Evolutionary conservation across 495 filamentous ascomycete genomes (phyloP).

Genomic region (Daldinia loculata): DNA sequence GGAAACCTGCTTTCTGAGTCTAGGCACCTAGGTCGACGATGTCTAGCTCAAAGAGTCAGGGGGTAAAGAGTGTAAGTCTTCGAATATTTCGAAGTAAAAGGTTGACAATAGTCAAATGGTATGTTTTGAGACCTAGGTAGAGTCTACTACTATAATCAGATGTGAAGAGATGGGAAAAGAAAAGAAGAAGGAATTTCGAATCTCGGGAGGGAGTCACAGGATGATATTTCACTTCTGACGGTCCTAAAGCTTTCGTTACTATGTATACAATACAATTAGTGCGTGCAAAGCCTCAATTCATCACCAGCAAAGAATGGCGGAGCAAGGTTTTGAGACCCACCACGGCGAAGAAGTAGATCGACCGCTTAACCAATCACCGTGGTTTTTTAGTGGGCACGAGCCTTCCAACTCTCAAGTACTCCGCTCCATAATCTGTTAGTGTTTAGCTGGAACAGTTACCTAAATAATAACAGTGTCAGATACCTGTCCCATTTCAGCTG

Average conservation of each 20-base stretch:
- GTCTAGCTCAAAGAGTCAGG: constrained; percentile 35
- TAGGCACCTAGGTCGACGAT: constrained; percentile 30
- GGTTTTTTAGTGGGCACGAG: neutral
- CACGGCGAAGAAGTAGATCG: constrained; percentile 33
- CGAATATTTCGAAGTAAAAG: constrained; percentile 1
- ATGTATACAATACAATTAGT: constrained; percentile 23
- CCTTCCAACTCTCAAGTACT: constrained; percentile 15
- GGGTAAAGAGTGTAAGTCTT: constrained; percentile 35
- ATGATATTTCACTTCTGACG: constrained; percentile 58
- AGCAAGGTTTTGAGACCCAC: constrained; percentile 40
- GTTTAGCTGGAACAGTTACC: neutral
- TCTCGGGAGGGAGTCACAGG: constrained; percentile 58
- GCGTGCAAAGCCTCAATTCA: constrained; percentile 44
- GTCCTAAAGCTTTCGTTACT: constrained; percentile 21
- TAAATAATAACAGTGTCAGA: constrained; percentile 15
- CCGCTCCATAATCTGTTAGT: constrained; percentile 13
- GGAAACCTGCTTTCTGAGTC: constrained; percentile 20
- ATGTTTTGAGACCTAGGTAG: constrained; percentile 2
- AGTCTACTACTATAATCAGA: constrained; percentile 11
- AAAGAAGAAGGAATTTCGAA: constrained; percentile 39
- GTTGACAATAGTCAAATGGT: constrained; percentile 14
- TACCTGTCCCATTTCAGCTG: constrained; percentile 4
- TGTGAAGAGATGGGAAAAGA: constrained; percentile 43
- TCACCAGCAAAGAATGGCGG: constrained; percentile 39
- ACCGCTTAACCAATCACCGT: constrained; percentile 20